Base-by-base conservation (phyloP, 345 rosid genomes). In the Moricandia moricandioides region DNA sequence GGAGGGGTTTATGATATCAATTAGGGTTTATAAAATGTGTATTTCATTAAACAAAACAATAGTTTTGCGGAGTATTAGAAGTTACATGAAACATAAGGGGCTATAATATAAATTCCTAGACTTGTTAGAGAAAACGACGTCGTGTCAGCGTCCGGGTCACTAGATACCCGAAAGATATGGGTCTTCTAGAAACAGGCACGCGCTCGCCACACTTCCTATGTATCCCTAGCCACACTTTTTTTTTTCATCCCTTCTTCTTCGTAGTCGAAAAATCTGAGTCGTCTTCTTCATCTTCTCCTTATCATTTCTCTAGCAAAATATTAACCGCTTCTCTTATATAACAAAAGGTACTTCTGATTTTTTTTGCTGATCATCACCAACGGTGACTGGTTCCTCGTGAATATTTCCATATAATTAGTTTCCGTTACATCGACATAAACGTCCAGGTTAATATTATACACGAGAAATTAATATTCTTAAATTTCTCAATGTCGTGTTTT, bases 131-230 rank as follows among this genome's bases (percentile, higher is more conserved):
- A 56, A 75, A 31, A 37, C 37, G 71, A 18, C 76, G 13, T 21
- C 70, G 75, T 62, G 0, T 0, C 1, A 4, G 8, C 8, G 11
- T 17, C 60, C 31, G 61, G 61, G 33, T 56, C 12, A 11, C 6
- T 58, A 66, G 66, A 57, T 62, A 62, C 75, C 57, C 57, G 47
- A 7, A 17, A 60, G 21, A 69, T 49, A 27, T 56, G 74, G 51
- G 54, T 31, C 70, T 56, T 3, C 4, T 9, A 31, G 58, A 56
- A 65, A 60, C 21, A 55, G 72, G 64, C 82, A 79, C 69, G 67
- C 79, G 79, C 82, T 59, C 69, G 43, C 69, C 82, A 79, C 79
- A 79, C 76, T 79, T 71, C 39, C 75, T 11, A 18, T 66, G 54
- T 62, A 76, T 76, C 75, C 79, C 62, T 17, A 40, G 29, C 79